phyloP scores from a whole-genome alignment of 495 filamentous ascomycete species.

The Annulohypoxylon moriforme region DNA sequence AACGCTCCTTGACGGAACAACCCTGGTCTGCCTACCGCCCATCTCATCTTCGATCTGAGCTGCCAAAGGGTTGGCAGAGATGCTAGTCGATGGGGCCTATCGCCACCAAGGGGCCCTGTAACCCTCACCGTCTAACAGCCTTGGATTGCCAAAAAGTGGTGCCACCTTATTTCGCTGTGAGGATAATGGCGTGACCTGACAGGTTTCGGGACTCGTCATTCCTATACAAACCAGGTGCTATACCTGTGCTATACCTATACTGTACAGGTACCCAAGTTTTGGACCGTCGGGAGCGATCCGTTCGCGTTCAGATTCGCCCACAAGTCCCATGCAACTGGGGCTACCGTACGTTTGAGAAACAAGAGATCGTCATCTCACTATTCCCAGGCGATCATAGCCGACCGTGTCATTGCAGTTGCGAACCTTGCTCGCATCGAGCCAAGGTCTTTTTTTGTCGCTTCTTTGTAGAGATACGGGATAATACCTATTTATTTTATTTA shows the following conservation, averaged over 20 bases:
- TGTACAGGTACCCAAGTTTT: slow-evolving; percentile 41
- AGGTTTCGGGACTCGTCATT: slow-evolving; percentile 48
- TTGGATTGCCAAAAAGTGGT: slow-evolving; percentile 46
- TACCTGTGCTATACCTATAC: slow-evolving; percentile 26
- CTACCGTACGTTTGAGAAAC: slow-evolving; percentile 43
- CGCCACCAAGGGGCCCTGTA: slow-evolving; percentile 42
- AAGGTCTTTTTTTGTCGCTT: slow-evolving; percentile 3
- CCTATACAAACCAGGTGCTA: slow-evolving; percentile 35
- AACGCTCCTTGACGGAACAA: slow-evolving; percentile 38
- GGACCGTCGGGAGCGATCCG: slow-evolving; percentile 46
- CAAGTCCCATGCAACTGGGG: slow-evolving; percentile 43
- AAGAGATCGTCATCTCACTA: slow-evolving; percentile 47
- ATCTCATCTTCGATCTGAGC: slow-evolving; percentile 49
- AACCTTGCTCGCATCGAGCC: slow-evolving; percentile 37
- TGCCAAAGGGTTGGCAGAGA: slow-evolving; percentile 46
- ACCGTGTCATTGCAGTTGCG: slow-evolving; percentile 36
- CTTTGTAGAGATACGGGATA: background rate
- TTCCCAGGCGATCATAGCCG: slow-evolving; percentile 46
- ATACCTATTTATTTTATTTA: background rate
- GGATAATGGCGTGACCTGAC: slow-evolving; percentile 48
- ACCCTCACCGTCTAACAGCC: slow-evolving; percentile 42
- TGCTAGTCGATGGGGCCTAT: slow-evolving; percentile 45
- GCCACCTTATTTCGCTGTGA: slow-evolving; percentile 48
- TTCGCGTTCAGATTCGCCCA: slow-evolving; percentile 47
- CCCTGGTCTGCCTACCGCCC: slow-evolving; percentile 39